These are phyloP conservation scores for Rhododendron kiyosumense DNA, from an alignment of 148 eudicot species.

Conservation along the genomic window DNA sequence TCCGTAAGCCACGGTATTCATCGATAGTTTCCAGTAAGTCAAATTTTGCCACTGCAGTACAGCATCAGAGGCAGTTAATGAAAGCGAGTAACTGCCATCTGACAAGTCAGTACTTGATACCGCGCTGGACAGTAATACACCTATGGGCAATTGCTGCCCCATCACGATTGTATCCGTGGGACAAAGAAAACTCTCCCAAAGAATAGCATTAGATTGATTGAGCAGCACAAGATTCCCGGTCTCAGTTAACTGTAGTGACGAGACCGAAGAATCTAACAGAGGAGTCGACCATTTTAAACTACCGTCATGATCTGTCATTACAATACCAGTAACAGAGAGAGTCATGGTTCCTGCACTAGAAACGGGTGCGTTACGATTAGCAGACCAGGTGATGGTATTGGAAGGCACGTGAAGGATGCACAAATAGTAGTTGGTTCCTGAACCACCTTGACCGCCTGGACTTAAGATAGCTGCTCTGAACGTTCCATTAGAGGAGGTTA, in stretches of 20 bases:
- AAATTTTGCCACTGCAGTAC: conserved; percentile 25
- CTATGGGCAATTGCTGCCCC: conserved; percentile 47
- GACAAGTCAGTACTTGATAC: conserved; percentile 41
- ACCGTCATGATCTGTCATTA: conserved; percentile 43
- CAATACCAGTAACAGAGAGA: conserved; percentile 39
- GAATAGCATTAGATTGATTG: conserved; percentile 37
- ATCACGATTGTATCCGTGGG: conserved; percentile 74
- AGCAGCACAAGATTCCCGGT: conserved; percentile 43
- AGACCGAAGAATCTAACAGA: too few species aligned
- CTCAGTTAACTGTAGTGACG: too few species aligned
- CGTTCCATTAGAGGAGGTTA: too few species aligned
- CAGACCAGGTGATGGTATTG: too few species aligned
- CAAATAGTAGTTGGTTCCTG: too few species aligned
- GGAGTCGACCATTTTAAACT: background rate
- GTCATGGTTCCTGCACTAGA: conserved; percentile 45
- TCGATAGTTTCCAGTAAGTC: conserved; percentile 65
- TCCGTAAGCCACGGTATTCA: conserved; percentile 37
- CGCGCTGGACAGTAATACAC: conserved; percentile 32
- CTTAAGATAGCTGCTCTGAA: too few species aligned
- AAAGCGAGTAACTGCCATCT: conserved; percentile 42
- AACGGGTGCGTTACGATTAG: conserved; percentile 50
- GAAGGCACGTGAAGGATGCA: too few species aligned
- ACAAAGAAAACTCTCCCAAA: conserved; percentile 64
- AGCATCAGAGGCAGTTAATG: conserved; percentile 21
- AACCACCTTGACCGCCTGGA: too few species aligned